phyloP scores from a whole-genome alignment of 2,329 filamentous ascomycete genomes.

The Sarocladiaceae sp. region DNA sequence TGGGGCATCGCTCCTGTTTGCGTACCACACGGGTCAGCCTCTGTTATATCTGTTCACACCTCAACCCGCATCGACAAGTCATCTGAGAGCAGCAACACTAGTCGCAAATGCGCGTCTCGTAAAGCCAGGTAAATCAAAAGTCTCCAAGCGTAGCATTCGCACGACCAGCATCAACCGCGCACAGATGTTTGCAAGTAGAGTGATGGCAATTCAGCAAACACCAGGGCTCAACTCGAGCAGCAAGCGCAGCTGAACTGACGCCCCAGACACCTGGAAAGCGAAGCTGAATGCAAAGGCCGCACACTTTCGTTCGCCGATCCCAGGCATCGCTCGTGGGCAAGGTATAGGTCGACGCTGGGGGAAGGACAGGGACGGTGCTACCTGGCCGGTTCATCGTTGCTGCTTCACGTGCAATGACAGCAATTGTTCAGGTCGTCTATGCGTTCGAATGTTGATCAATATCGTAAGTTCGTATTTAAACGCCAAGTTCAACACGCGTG shows the following conservation, averaged over 20 bases:
- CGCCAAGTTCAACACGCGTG: background rate
- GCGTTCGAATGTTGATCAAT: constrained; percentile 16
- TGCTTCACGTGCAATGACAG: constrained; percentile 19
- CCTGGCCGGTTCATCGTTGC: constrained; percentile 57
- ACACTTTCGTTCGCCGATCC: too few relatives aligned
- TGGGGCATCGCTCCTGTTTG: constrained; percentile 54
- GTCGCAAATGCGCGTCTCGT: background rate
- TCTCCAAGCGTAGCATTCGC: too few relatives aligned
- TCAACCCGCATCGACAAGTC: background rate
- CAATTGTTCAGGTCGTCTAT: constrained; percentile 9
- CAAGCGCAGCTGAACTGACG: too few relatives aligned
- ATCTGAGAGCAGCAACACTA: background rate
- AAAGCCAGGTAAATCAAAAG: too few relatives aligned
- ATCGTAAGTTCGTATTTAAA: constrained; percentile 5
- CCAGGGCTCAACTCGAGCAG: too few relatives aligned
- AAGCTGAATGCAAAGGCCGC: too few relatives aligned
- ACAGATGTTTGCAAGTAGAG: too few relatives aligned
- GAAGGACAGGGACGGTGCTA: constrained; percentile 35
- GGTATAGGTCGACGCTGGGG: constrained; percentile 11
- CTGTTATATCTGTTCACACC: too few relatives aligned
- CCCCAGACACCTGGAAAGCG: too few relatives aligned
- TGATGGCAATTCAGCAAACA: too few relatives aligned
- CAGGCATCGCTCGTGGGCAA: background rate
- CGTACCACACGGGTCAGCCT: constrained; percentile 8
- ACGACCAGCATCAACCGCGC: too few relatives aligned